Evolutionary conservation across 169 alveolate genomes (phyloP), one percentile per base, ranked within the genome.

Genomic region (Plasmodium cynomolgi): DNA sequence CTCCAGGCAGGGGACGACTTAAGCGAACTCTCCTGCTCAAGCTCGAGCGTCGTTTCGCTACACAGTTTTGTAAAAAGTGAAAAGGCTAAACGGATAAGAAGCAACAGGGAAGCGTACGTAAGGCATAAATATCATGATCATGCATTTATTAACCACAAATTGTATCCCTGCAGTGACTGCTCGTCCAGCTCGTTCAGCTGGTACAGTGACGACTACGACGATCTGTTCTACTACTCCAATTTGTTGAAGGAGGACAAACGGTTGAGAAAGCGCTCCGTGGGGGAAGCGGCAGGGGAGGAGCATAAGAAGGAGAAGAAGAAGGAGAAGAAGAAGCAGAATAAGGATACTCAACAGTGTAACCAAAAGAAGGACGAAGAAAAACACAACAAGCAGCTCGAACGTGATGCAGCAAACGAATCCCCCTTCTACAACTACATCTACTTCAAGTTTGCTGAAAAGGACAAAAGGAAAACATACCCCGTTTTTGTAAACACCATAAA

Each of bases 131-230:
- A 88, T 68, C 72, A 88, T 41, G 90, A 88, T 26, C 68, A 88
- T 41, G 72, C 94, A 15, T 88, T 20, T 88, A 23, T 88, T 41
- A 62, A 13, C 11, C 94, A 88, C 54, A 80, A 80, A 17, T 20
- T 88, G 73, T 23, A 88, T 77, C n/a, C 71, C 13, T 88, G 94
- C 34, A 88, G 94, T 80, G 94, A 88, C 39, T 88, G 94, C 17
- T 88, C 94, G 31, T 88, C 94, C n/a, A 80, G 84, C 29, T 80
- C 94, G 29, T 88, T 88, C 54, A 81, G 90, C 50, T 88, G 94
- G 94, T 47, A 88, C 20, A 80, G 83, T 20, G 75, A 88, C 11
- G 50, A 77, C 29, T 79, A 88, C 23, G 94, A 88, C 73, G 82
- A 80, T 37, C 17, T 88, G 29, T 88, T 88, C 50, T 88, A 88